Percentiles rank a stretch among this genome's conserved stretches.
Conservation (phyloP, 2,329 filamentous ascomycete genomes). For the Colletotrichum siamense region DNA sequence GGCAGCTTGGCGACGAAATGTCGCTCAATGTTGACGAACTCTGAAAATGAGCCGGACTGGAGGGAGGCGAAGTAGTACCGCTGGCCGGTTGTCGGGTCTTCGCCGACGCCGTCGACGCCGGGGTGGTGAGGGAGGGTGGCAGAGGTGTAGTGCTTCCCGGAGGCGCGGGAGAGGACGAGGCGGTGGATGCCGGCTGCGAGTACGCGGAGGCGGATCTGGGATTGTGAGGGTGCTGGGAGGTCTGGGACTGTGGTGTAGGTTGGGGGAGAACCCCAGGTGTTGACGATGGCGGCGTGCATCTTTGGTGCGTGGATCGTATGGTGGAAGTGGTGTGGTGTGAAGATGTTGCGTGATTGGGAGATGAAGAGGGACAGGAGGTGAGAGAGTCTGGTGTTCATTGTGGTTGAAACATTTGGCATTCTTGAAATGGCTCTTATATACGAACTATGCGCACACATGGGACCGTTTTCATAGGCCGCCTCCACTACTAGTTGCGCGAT, state of each 20-base stretch:
- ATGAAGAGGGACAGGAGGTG: background rate
- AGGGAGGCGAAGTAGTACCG: slow-evolving; percentile 53
- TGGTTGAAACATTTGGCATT: background rate
- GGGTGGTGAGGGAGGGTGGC: slow-evolving; percentile 54
- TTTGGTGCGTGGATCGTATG: background rate
- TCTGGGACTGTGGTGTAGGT: slow-evolving; percentile 34
- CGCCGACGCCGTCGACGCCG: slow-evolving; percentile 59
- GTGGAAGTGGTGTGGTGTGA: background rate
- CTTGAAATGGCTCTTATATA: background rate
- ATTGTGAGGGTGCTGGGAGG: slow-evolving; percentile 35
- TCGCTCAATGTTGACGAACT: slow-evolving; percentile 53
- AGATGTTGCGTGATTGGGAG: background rate
- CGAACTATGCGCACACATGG: background rate
- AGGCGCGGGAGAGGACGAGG: slow-evolving; percentile 57
- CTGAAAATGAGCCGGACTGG: slow-evolving; percentile 46
- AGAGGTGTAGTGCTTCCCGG: slow-evolving; percentile 60
- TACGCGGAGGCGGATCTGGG: slow-evolving; percentile 50
- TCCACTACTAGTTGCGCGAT: background rate
- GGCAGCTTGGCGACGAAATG: slow-evolving; percentile 45
- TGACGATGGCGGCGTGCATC: slow-evolving; percentile 44
- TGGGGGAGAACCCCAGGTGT: slow-evolving; percentile 39
- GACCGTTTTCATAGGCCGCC: background rate
- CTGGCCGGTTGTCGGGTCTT: slow-evolving; percentile 47
- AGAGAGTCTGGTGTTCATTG: background rate
- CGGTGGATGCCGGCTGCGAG: slow-evolving; percentile 57